Evolutionary conservation across 768 basidiomycete species (phyloP).

Genomic region (Serendipita vermifera): DNA sequence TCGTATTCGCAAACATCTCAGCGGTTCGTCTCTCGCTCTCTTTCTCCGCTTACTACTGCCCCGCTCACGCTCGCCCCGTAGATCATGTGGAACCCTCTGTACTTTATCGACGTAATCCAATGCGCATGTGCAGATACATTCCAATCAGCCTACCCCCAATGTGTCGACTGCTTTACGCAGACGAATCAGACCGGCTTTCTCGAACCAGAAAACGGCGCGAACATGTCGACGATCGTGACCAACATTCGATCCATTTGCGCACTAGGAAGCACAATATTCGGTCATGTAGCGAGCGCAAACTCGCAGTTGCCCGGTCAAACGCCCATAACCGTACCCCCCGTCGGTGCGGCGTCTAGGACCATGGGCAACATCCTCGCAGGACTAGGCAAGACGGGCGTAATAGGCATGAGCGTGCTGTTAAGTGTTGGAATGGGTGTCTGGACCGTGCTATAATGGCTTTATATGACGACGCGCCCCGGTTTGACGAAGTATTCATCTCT

Average conservation of each 20-base stretch:
- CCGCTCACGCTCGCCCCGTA: constrained; percentile 17
- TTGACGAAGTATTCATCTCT: background rate
- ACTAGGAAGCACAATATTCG: constrained; percentile 38
- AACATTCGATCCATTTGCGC: constrained; percentile 43
- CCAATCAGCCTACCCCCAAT: constrained; percentile 42
- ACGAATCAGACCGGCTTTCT: constrained; percentile 46
- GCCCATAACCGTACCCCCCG: constrained; percentile 13
- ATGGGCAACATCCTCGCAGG: background rate
- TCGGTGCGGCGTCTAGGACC: background rate
- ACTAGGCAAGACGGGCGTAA: background rate
- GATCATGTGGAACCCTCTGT: constrained; percentile 53
- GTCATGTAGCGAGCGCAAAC: constrained; percentile 35
- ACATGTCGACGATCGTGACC: constrained; percentile 36
- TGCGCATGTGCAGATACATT: constrained; percentile 46
- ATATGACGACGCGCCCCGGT: background rate
- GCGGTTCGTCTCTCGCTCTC: background rate
- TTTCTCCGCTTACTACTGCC: background rate
- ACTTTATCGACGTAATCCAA: constrained; percentile 48
- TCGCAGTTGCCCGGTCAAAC: constrained; percentile 23
- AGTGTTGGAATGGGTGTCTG: background rate
- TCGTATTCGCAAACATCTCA: constrained; percentile 33
- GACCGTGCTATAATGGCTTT: background rate
- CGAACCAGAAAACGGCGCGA: constrained; percentile 25
- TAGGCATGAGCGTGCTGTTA: background rate
- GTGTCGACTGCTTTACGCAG: constrained; percentile 50